Conservation (phyloP, 2,329 filamentous ascomycete species). For the Aspergillus alliaceus region DNA sequence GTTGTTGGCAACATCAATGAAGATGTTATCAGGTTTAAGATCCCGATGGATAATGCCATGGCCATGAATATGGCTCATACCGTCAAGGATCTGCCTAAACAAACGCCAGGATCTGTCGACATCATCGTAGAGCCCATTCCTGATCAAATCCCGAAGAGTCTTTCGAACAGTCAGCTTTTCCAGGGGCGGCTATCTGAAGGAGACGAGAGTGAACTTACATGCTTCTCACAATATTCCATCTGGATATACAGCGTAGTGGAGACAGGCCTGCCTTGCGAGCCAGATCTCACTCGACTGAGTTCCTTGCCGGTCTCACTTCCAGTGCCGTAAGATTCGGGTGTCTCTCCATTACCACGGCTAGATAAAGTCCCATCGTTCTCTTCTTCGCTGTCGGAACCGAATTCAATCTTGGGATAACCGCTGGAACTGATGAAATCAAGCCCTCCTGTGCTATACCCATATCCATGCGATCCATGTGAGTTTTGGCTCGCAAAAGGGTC, state of each 20-base stretch:
- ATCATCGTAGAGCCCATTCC: conserved; percentile 70
- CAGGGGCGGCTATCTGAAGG: background rate
- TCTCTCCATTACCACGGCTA: conserved; percentile 32
- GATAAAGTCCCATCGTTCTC: conserved; percentile 38
- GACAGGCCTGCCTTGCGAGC: conserved; percentile 54
- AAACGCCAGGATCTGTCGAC: conserved; percentile 82
- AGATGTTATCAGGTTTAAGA: conserved; percentile 95
- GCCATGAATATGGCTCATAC: conserved; percentile 83
- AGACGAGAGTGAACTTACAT: conserved; percentile 51
- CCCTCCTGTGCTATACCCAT: conserved; percentile 72
- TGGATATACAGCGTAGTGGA: conserved; percentile 89
- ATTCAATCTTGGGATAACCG: conserved; percentile 74
- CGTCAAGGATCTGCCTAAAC: conserved; percentile 88
- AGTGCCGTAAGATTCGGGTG: conserved; percentile 21
- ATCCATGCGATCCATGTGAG: conserved; percentile 43
- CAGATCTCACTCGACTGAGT: conserved; percentile 45
- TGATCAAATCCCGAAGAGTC: conserved; percentile 86
- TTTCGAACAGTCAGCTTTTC: conserved; percentile 28
- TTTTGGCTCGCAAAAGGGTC: conserved; percentile 45
- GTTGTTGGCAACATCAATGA: conserved; percentile 86
- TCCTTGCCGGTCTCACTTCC: conserved; percentile 33
- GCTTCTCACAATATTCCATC: conserved; percentile 97
- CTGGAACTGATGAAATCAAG: conserved; percentile 93
- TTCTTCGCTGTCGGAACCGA: conserved; percentile 60
- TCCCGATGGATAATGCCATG: conserved; percentile 93